Evolutionary conservation across 169 alveolate genomes (phyloP).

Genomic region (Cryptosporidium baileyi): DNA sequence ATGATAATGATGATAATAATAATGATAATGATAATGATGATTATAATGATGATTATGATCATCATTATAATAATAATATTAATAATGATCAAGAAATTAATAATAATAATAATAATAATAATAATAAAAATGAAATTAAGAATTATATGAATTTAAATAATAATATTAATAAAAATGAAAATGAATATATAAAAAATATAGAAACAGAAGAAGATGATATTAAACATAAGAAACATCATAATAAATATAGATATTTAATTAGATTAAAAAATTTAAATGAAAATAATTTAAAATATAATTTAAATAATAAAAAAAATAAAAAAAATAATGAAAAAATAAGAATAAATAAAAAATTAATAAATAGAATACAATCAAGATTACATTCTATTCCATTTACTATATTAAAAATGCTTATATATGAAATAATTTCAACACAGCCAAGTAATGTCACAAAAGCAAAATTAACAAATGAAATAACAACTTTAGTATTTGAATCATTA

Average conservation of each 20-base stretch:
- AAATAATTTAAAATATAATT: too few species aligned
- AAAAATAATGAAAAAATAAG: not conserved
- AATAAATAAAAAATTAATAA: slow-evolving; percentile 10
- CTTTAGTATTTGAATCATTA: slow-evolving; percentile 34
- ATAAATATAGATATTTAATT: not conserved
- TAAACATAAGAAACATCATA: not conserved
- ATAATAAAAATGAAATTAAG: not conserved
- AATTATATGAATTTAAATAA: not conserved
- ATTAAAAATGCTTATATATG: slow-evolving; percentile 10
- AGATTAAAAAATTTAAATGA: too few species aligned
- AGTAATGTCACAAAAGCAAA: slow-evolving; percentile 51
- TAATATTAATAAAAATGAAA: not conserved
- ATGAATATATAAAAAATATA: too few species aligned
- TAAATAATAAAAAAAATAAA: not conserved
- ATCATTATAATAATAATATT: not conserved
- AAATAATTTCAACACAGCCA: slow-evolving; percentile 57
- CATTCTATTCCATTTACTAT: slow-evolving; percentile 40
- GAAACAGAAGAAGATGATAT: too few species aligned
- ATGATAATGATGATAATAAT: not conserved
- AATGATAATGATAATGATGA: not conserved
- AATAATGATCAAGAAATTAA: not conserved
- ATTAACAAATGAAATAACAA: not conserved
- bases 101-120: too few species aligned
- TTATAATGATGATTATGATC: not conserved
- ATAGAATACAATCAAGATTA: slow-evolving; percentile 37